Percentiles rank a stretch among this genome's conserved stretches.
These are phyloP conservation scores for Ogataea angusta DNA, from an alignment of 805 yeast genomes.

Conservation along the genomic window DNA sequence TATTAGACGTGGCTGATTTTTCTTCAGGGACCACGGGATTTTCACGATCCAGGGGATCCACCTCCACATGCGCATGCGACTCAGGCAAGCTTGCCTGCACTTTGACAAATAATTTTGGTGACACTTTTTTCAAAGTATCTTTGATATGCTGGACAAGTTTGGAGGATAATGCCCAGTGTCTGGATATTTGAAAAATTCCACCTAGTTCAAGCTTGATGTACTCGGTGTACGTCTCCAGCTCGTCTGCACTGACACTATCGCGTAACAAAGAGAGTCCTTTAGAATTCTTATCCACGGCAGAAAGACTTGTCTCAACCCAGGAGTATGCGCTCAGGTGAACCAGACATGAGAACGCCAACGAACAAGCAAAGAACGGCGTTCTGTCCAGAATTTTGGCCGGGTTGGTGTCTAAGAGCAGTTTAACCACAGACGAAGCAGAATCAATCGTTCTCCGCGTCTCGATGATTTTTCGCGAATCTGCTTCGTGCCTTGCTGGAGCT, in stretches of 20 bases:
- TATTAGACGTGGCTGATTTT: background rate
- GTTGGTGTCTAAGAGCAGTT: constrained; percentile 44
- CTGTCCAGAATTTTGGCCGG: constrained; percentile 41
- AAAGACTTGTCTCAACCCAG: constrained; percentile 44
- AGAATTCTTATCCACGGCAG: constrained; percentile 13
- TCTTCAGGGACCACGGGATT: background rate
- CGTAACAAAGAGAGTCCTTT: constrained; percentile 18
- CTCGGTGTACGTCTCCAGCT: constrained; percentile 43
- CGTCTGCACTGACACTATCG: constrained; percentile 32
- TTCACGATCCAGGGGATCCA: background rate
- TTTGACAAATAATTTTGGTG: constrained; percentile 39
- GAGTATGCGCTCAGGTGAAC: constrained; percentile 52
- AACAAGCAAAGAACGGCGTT: constrained; percentile 52
- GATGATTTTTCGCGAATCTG: constrained; percentile 44
- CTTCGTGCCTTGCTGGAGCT: constrained; percentile 31
- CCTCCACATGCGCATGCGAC: constrained; percentile 9
- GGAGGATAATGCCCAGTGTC: constrained; percentile 50
- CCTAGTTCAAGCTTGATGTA: constrained; percentile 48
- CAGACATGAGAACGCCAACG: constrained; percentile 49
- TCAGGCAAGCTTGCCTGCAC: constrained; percentile 35
- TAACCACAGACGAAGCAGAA: constrained; percentile 49
- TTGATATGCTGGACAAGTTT: constrained; percentile 45
- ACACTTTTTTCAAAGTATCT: constrained; percentile 41
- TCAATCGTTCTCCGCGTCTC: constrained; percentile 54
- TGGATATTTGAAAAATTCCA: constrained; percentile 46